A percentile compares a stretch with the other conserved stretches of the same genome.
Evolutionary conservation across 2,329 filamentous ascomycete genomes (phyloP).

Genomic region (Penicillium digitatum): DNA sequence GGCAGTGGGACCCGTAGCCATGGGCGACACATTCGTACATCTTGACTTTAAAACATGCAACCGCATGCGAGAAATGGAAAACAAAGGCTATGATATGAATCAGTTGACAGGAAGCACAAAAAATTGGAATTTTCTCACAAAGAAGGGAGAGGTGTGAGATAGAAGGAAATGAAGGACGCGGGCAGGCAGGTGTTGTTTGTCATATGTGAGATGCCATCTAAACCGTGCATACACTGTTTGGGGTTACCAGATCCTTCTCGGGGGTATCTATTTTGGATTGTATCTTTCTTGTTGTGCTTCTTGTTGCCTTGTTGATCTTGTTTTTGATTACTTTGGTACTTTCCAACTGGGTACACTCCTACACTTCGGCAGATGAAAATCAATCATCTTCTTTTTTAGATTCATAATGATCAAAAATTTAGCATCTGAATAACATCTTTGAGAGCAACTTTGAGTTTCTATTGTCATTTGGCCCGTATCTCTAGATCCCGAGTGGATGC

Average conservation of each 20-base stretch:
- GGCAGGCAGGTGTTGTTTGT: not conserved
- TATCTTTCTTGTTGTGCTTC: not conserved
- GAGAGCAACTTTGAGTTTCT: not conserved
- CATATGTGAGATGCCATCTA: not conserved
- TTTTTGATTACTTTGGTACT: not conserved
- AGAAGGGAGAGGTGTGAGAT: not conserved
- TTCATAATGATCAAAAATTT: not conserved
- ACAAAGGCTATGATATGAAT: not conserved
- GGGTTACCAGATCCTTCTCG: not conserved
- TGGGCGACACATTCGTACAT: not conserved
- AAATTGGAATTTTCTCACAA: not conserved
- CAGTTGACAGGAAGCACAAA: not conserved
- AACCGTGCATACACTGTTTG: not conserved
- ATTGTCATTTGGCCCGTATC: not conserved
- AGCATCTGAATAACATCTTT: not conserved
- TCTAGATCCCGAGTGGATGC: not conserved
- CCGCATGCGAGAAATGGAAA: not conserved
- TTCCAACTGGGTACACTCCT: no score
- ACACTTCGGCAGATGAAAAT: not conserved
- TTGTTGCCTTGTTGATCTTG: not conserved
- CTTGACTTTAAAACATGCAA: not conserved
- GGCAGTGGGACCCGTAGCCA: not conserved
- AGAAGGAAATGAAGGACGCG: not conserved
- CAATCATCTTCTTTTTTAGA: not conserved
- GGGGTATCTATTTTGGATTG: no score